Conservation (phyloP, 2,329 filamentous ascomycete genomes). For the Ceratocystis huliohia region DNA sequence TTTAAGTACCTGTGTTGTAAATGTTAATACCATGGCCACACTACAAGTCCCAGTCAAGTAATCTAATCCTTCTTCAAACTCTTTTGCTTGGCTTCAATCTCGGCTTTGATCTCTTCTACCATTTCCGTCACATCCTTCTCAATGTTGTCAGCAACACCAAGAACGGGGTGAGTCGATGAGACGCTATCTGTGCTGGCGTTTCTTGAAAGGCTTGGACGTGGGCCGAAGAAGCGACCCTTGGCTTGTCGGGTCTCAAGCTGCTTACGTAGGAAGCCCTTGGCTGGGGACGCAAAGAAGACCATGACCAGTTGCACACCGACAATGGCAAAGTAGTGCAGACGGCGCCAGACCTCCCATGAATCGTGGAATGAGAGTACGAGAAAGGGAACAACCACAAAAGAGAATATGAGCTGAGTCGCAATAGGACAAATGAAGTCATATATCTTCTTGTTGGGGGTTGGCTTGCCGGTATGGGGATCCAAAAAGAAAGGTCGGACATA, state of each 20-base stretch:
- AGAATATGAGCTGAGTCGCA: slow-evolving; percentile 68
- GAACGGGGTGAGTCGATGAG: slow-evolving; percentile 45
- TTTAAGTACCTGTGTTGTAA: no score
- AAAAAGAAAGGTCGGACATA: slow-evolving; percentile 88
- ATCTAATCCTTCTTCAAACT: slow-evolving; percentile 8
- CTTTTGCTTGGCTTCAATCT: slow-evolving; percentile 43
- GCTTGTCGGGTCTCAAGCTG: slow-evolving; percentile 46
- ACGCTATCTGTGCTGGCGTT: slow-evolving; percentile 47
- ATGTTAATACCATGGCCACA: neutral
- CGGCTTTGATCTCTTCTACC: slow-evolving; percentile 57
- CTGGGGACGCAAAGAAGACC: slow-evolving; percentile 68
- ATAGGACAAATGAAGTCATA: slow-evolving; percentile 72
- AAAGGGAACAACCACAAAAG: slow-evolving; percentile 75
- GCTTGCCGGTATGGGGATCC: slow-evolving; percentile 56
- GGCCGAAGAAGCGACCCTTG: slow-evolving; percentile 32
- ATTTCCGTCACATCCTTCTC: slow-evolving; percentile 65
- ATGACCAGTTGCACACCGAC: slow-evolving; percentile 53
- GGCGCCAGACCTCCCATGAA: slow-evolving; percentile 64
- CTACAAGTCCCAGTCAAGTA: neutral
- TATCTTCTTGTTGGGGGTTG: slow-evolving; percentile 62
- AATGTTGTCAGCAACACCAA: slow-evolving; percentile 69
- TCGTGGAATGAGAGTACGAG: slow-evolving; percentile 61
- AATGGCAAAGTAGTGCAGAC: slow-evolving; percentile 80
- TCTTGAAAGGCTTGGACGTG: slow-evolving; percentile 30
- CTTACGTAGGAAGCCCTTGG: slow-evolving; percentile 47